Percentiles rank a stretch among this genome's conserved stretches.
phyloP scores from a whole-genome alignment of 2,329 filamentous ascomycete species.

The Rhynchosporium secalis region DNA sequence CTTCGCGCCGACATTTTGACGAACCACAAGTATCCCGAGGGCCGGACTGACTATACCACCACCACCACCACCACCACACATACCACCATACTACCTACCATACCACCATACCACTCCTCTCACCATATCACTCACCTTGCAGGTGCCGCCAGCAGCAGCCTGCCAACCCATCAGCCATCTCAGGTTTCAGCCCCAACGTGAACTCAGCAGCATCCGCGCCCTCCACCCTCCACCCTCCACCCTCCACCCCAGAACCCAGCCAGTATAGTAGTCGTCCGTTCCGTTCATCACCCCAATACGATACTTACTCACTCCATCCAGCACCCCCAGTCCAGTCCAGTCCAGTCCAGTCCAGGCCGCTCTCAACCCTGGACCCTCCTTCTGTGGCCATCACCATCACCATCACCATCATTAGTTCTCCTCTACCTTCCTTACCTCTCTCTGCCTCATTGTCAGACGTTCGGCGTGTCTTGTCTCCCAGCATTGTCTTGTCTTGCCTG shows the following conservation, averaged over 20 bases:
- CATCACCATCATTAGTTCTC: too few relatives aligned
- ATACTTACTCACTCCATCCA: too few relatives aligned
- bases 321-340: neutral
- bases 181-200: neutral
- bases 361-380: neutral
- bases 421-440: neutral
- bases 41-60: too few relatives aligned
- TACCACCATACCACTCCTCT: too few relatives aligned
- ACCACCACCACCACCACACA: neutral
- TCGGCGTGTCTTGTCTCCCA: neutral
- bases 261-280: neutral
- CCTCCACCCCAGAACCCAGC: neutral
- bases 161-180: conserved; percentile 11
- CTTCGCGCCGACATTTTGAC: neutral
- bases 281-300: too few relatives aligned
- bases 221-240: too few relatives aligned
- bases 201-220: too few relatives aligned
- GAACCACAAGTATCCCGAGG: too few relatives aligned
- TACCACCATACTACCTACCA: too few relatives aligned
- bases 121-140: neutral
- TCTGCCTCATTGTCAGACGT: neutral
- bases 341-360: conserved; percentile 5
- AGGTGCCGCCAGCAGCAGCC: conserved; percentile 5
- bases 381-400: too few relatives aligned
- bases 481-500: neutral